Conservation (phyloP, 768 basidiomycete species). For the Termitomyces eurrhizus region DNA sequence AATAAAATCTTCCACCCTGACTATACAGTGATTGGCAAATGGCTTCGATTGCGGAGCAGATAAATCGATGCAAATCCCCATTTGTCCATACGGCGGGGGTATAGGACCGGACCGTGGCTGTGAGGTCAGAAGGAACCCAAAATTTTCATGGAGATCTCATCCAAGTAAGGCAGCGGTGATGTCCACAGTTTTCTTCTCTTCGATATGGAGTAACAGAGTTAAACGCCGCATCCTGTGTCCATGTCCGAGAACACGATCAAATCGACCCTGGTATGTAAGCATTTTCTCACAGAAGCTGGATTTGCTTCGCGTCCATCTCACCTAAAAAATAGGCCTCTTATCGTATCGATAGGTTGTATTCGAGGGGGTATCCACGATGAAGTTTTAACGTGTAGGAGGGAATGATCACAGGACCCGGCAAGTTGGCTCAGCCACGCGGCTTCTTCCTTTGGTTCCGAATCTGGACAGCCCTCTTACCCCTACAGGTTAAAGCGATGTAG, state of each 20-base stretch:
- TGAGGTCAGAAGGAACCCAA: constrained; percentile 4
- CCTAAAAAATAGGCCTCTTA: neutral
- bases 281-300: neutral
- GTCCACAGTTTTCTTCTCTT: constrained; percentile 4
- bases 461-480: constrained; percentile 31
- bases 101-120: constrained; percentile 18
- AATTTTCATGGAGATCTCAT: constrained; percentile 11
- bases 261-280: constrained; percentile 2
- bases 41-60: constrained; percentile 13
- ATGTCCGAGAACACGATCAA: constrained; percentile 10
- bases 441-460: constrained; percentile 21
- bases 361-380: neutral
- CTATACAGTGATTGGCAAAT: constrained; percentile 10
- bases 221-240: constrained; percentile 28
- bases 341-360: neutral
- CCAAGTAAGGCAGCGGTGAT: neutral
- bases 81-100: constrained; percentile 21
- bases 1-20: constrained; percentile 10
- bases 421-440: constrained; percentile 17
- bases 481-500: constrained; percentile 27
- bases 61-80: constrained; percentile 14
- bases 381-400: neutral
- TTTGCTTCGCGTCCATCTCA: neutral
- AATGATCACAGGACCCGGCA: constrained; percentile 23
- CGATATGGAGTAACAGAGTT: constrained; percentile 23